phyloP scores from a whole-genome alignment of 306 rosid species.

The Adenanthera pavonina region DNA sequence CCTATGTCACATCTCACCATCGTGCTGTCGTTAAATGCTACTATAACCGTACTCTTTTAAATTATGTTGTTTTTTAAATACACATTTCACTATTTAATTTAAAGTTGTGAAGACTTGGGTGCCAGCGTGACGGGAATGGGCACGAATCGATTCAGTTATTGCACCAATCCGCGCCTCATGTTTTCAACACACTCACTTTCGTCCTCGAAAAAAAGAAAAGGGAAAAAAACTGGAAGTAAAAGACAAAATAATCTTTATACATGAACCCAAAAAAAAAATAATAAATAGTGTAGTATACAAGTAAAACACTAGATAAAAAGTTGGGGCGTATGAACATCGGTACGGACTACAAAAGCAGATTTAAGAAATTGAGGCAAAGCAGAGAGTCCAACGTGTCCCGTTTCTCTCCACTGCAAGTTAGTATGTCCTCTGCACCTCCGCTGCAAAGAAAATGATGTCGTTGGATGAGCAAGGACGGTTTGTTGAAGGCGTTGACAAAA shows the following conservation, averaged over 20 bases:
- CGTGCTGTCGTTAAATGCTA: conserved; percentile 6
- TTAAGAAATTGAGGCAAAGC: too few species aligned
- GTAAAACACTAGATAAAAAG: background rate
- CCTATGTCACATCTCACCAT: conserved; percentile 19
- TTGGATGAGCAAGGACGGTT: too few species aligned
- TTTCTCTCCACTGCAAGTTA: too few species aligned
- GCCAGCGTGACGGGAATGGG: conserved; percentile 39
- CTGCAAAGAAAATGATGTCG: too few species aligned
- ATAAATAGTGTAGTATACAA: too few species aligned
- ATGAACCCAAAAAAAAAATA: too few species aligned
- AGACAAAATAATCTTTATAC: background rate
- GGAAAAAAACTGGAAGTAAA: too few species aligned
- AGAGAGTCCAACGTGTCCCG: too few species aligned
- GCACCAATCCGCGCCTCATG: conserved; percentile 34
- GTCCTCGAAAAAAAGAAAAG: background rate
- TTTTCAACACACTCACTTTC: background rate
- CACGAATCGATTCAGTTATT: conserved; percentile 18
- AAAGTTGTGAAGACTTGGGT: conserved; percentile 30
- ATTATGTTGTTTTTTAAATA: conserved; percentile 8
- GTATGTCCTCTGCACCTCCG: too few species aligned
- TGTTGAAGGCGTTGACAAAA: too few species aligned
- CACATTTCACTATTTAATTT: conserved; percentile 27
- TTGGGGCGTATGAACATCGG: too few species aligned
- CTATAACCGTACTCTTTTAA: conserved; percentile 9
- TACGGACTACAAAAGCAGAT: background rate